phyloP scores from a whole-genome alignment of 441 rosid genomes.

The Croton laevigatus region DNA sequence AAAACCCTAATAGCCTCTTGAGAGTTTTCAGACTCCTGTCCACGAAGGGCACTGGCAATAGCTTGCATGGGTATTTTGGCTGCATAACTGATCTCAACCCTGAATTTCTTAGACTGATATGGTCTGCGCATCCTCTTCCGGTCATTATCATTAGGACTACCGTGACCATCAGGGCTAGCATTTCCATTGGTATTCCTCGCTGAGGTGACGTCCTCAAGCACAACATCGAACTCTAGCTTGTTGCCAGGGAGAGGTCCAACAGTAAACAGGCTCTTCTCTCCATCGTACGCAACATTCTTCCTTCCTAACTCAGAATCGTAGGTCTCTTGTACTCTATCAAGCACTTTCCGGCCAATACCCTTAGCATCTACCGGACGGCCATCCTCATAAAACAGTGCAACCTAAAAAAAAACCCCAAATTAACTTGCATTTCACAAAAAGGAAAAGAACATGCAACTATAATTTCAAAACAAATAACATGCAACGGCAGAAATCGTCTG shows the following conservation, averaged over 20 bases:
- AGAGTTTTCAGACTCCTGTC: constrained; percentile 60
- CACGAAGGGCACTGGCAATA: constrained; percentile 52
- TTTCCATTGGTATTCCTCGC: constrained; percentile 43
- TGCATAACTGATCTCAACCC: constrained; percentile 54
- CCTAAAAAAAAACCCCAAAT: constrained; percentile 27
- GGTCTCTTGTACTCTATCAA: constrained; percentile 53
- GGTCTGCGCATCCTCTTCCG: constrained; percentile 50
- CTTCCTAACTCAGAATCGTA: constrained; percentile 44
- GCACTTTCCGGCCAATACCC: constrained; percentile 51
- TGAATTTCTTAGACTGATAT: constrained; percentile 40
- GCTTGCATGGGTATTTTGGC: constrained; percentile 63
- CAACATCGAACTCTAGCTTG: constrained; percentile 52
- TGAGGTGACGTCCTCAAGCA: constrained; percentile 48
- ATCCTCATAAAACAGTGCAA: constrained; percentile 52
- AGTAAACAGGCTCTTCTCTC: constrained; percentile 60
- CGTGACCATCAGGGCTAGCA: constrained; percentile 41
- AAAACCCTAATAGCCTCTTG: constrained; percentile 61
- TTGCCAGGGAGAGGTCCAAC: constrained; percentile 52
- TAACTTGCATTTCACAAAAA: not conserved
- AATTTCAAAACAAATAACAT: not conserved
- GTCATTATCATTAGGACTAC: constrained; percentile 43
- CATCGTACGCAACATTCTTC: constrained; percentile 61
- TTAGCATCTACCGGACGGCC: constrained; percentile 54
- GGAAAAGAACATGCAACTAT: too few relatives aligned
- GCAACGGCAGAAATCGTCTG: not conserved